A percentile compares a stretch with the other conserved stretches of the same genome.
Evolutionary conservation across 257 asterid genomes (phyloP).

Genomic region (Knoxia roxburghii): DNA sequence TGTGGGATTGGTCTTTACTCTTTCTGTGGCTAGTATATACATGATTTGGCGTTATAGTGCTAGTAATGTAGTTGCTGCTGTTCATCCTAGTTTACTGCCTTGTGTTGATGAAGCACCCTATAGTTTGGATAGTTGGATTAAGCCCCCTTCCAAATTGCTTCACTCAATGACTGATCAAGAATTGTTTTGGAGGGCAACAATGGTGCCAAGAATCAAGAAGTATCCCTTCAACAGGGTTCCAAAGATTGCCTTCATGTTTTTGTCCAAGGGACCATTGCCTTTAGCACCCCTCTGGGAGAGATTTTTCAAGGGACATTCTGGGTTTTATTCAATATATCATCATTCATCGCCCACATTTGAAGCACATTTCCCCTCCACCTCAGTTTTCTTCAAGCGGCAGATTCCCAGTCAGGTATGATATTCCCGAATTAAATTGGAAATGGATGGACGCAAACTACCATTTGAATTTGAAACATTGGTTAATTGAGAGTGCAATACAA

Average conservation of each 20-base stretch:
- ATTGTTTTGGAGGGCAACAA: slow-evolving; percentile 47
- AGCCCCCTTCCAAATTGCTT: slow-evolving; percentile 36
- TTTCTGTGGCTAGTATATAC: slow-evolving; percentile 38
- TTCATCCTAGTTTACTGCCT: slow-evolving; percentile 29
- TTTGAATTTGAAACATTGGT: neutral
- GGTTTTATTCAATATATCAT: slow-evolving; percentile 33
- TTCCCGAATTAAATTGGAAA: neutral
- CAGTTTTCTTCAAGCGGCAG: slow-evolving; percentile 41
- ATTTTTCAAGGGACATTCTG: slow-evolving; percentile 38
- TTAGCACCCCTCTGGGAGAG: slow-evolving; percentile 51
- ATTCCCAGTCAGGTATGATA: slow-evolving; percentile 47
- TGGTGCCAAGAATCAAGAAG: slow-evolving; percentile 34
- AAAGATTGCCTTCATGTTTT: slow-evolving; percentile 49
- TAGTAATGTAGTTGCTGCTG: slow-evolving; percentile 18
- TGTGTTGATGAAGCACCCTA: slow-evolving; percentile 23
- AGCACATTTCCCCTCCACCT: slow-evolving; percentile 29
- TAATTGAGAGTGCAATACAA: too few species aligned
- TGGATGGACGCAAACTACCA: neutral
- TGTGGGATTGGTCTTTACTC: slow-evolving; percentile 32
- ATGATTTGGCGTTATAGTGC: slow-evolving; percentile 35
- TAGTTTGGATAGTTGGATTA: slow-evolving; percentile 37
- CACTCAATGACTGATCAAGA: slow-evolving; percentile 43
- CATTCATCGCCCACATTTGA: slow-evolving; percentile 42
- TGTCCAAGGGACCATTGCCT: slow-evolving; percentile 54
- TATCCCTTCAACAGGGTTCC: slow-evolving; percentile 46